These are phyloP conservation scores for Paramecium bursaria DNA, from an alignment of 73 alveolate species.

Conservation along the genomic window DNA sequence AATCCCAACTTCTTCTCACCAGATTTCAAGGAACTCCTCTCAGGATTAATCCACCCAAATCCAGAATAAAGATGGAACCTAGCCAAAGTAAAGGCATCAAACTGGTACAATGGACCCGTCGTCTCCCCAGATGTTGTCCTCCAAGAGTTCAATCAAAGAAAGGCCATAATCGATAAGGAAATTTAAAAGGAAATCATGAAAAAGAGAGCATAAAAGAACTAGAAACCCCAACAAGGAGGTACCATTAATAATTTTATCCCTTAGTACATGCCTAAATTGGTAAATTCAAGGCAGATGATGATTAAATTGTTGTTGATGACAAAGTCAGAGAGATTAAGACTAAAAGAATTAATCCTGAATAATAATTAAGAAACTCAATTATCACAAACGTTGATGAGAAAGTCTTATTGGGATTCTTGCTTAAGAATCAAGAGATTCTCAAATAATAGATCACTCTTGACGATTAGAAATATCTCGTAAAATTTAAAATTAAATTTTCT, in stretches of 20 bases:
- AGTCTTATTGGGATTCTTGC: no score
- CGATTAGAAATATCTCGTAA: no score
- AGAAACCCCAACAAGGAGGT: conserved; percentile 18
- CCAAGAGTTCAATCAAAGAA: conserved; percentile 70
- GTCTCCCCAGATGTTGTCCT: conserved; percentile 70
- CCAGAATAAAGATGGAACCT: conserved; percentile 73
- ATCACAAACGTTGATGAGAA: no score
- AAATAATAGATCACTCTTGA: no score
- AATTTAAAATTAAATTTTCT: no score
- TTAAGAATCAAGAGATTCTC: no score
- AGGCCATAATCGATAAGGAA: conserved; percentile 54
- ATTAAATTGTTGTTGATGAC: no score
- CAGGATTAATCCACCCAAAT: conserved; percentile 73
- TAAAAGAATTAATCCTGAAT: no score
- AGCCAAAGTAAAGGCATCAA: conserved; percentile 74
- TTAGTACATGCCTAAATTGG: no score
- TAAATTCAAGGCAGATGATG: no score
- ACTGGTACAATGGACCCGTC: conserved; percentile 77
- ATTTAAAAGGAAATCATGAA: conserved; percentile 36
- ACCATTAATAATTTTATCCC: not conserved
- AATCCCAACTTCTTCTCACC: conserved; percentile 71
- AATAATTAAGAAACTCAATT: no score
- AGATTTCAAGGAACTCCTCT: conserved; percentile 77
- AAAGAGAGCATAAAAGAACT: conserved; percentile 47
- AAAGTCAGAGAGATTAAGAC: no score